Evolutionary conservation across 2,329 filamentous ascomycete species (phyloP).

Genomic region (Tricladium varicosporioides): DNA sequence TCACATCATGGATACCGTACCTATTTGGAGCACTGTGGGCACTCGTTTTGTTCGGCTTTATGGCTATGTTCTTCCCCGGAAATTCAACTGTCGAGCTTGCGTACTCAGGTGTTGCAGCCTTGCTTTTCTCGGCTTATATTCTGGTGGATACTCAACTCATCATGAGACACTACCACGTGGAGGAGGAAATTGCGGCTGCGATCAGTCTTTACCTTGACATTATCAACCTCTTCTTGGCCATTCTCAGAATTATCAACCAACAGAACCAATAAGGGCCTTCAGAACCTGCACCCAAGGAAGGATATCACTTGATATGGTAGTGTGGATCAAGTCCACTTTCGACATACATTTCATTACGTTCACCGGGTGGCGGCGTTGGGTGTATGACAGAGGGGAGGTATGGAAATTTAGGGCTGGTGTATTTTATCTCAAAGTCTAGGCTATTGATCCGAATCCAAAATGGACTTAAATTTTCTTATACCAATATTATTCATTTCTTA

Average conservation of each 20-base stretch:
- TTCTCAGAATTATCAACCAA: conserved; percentile 95
- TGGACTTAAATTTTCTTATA: no score
- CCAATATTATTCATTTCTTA: no score
- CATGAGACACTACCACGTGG: conserved; percentile 93
- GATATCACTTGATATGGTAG: not conserved
- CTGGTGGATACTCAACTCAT: conserved; percentile 95
- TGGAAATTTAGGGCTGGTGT: not conserved
- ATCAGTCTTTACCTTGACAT: conserved; percentile 96
- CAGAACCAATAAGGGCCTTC: conserved; percentile 70
- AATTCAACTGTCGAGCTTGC: conserved; percentile 79
- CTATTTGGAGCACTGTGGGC: conserved; percentile 90
- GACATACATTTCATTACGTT: not conserved
- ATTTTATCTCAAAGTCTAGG: not conserved
- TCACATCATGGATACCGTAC: conserved; percentile 95
- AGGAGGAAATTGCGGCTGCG: conserved; percentile 94
- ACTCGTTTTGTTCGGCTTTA: conserved; percentile 88
- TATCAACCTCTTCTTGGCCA: conserved; percentile 95
- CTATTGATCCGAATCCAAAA: not conserved
- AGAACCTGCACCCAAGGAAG: not conserved
- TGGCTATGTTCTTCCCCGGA: conserved; percentile 84
- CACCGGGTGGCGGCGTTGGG: not conserved
- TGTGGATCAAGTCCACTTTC: not conserved
- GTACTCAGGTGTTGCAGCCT: conserved; percentile 76
- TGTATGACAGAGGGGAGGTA: not conserved
- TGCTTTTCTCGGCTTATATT: conserved; percentile 94